These are phyloP conservation scores for Penicillium digitatum DNA, from an alignment of 2,329 filamentous ascomycete species.

Conservation along the genomic window DNA sequence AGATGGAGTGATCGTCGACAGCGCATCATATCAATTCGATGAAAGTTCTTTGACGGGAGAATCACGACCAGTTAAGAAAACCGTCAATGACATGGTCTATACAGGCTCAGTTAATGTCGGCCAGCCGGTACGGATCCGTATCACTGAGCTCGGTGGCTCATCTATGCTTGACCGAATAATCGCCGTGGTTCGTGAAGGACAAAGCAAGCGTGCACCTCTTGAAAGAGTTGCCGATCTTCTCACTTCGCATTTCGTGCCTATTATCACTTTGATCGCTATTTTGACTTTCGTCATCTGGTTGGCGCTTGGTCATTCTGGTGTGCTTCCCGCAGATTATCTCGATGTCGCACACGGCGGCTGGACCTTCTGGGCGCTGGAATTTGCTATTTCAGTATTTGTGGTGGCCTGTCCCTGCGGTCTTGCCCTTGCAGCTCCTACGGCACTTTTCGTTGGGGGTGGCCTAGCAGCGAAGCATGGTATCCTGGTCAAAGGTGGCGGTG, in stretches of 20 bases:
- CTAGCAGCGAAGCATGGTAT: constrained; percentile 76
- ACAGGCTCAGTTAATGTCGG: constrained; percentile 49
- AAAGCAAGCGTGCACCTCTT: constrained; percentile 48
- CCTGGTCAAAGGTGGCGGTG: constrained; percentile 76
- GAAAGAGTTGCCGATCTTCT: constrained; percentile 47
- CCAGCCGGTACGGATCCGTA: constrained; percentile 42
- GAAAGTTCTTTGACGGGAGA: constrained; percentile 78
- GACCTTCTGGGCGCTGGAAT: constrained; percentile 56
- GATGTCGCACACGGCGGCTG: constrained; percentile 47
- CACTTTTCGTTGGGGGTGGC: constrained; percentile 78
- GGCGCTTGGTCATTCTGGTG: constrained; percentile 42
- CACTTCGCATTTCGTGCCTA: constrained; percentile 49
- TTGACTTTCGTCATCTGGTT: constrained; percentile 48
- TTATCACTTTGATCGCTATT: constrained; percentile 48
- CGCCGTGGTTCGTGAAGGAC: constrained; percentile 48
- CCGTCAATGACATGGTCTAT: constrained; percentile 41
- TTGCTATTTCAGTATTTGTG: constrained; percentile 80
- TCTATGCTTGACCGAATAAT: constrained; percentile 52
- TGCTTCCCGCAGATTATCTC: constrained; percentile 49
- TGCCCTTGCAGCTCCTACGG: constrained; percentile 79
- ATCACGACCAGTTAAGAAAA: constrained; percentile 46
- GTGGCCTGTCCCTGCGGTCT: constrained; percentile 82
- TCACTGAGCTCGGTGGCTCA: constrained; percentile 45
- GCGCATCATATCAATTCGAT: constrained; percentile 67
- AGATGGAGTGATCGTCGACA: constrained; percentile 61